A percentile compares a stretch with the other conserved stretches of the same genome.
These are phyloP conservation scores for Viola odorata DNA, from an alignment of 345 rosid species.

Conservation along the genomic window DNA sequence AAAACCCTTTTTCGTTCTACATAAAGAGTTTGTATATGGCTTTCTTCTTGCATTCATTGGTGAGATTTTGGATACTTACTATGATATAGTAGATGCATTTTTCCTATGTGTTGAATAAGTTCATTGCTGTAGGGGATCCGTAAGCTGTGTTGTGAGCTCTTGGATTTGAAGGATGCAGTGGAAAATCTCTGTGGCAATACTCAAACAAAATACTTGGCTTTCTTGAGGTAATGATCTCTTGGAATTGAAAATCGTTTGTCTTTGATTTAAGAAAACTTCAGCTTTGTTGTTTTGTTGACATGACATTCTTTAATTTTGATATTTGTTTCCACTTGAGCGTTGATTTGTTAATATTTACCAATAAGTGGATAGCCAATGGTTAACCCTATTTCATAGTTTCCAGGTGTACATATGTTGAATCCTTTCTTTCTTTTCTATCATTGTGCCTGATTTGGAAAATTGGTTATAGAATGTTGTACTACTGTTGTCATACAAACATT, in stretches of 20 bases:
- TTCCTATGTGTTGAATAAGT: neutral
- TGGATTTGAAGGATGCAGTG: constrained; percentile 96
- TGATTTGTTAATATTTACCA: too few relatives aligned
- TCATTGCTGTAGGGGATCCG: constrained; percentile 71
- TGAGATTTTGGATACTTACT: neutral
- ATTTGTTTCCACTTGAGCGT: too few relatives aligned
- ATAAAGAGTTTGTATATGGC: too few relatives aligned
- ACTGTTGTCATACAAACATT: too few relatives aligned
- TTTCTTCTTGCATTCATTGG: neutral
- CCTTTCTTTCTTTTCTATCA: neutral
- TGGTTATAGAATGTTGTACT: constrained; percentile 8
- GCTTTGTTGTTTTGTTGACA: too few relatives aligned
- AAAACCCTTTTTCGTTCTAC: too few relatives aligned
- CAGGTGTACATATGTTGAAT: neutral
- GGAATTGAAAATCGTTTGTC: neutral
- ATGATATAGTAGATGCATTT: neutral
- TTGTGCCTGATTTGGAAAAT: neutral
- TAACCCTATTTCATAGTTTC: neutral
- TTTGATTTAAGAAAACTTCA: too few relatives aligned
- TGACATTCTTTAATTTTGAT: too few relatives aligned
- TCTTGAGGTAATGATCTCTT: constrained; percentile 57
- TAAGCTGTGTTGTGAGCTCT: constrained; percentile 86
- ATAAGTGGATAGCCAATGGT: too few relatives aligned
- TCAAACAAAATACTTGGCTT: constrained; percentile 74
- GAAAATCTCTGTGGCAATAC: constrained; percentile 80